Conservation (phyloP, 495 filamentous ascomycete genomes). For the Penicillium cinerascens region DNA sequence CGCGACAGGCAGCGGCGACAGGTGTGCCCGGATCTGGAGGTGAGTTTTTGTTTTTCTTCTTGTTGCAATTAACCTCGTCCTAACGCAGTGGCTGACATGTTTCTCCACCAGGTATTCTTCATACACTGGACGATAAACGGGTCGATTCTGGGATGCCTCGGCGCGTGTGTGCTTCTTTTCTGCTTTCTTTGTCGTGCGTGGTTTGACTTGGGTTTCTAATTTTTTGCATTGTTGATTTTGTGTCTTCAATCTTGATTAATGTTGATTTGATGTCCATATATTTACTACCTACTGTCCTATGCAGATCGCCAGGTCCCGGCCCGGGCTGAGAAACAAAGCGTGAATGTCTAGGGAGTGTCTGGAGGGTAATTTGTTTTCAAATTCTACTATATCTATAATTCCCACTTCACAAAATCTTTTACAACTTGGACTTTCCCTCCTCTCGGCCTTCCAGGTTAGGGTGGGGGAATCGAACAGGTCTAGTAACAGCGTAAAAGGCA, state of each 20-base stretch:
- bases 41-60: constrained; percentile 48
- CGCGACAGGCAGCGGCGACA: constrained; percentile 86
- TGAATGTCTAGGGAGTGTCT: no score
- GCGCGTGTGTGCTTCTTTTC: constrained; percentile 32
- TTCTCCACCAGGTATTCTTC: constrained; percentile 39
- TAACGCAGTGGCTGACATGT: neutral
- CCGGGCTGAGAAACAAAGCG: no score
- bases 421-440: constrained; percentile 19
- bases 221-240: constrained; percentile 2
- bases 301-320: no score
- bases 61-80: no score
- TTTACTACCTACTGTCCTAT: no score
- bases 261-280: no score
- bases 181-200: constrained; percentile 14
- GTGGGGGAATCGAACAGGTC: constrained; percentile 23
- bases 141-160: constrained; percentile 34
- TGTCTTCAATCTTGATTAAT: neutral
- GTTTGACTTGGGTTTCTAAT: constrained; percentile 17
- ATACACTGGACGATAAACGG: constrained; percentile 46
- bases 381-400: no score
- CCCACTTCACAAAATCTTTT: no score
- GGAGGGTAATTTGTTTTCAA: no score
- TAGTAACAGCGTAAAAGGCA: constrained; percentile 33
- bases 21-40: constrained; percentile 87
- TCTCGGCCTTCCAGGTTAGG: constrained; percentile 25